Base-by-base conservation (phyloP, 1,139 yeast species). In the Taiozyma sp. region DNA sequence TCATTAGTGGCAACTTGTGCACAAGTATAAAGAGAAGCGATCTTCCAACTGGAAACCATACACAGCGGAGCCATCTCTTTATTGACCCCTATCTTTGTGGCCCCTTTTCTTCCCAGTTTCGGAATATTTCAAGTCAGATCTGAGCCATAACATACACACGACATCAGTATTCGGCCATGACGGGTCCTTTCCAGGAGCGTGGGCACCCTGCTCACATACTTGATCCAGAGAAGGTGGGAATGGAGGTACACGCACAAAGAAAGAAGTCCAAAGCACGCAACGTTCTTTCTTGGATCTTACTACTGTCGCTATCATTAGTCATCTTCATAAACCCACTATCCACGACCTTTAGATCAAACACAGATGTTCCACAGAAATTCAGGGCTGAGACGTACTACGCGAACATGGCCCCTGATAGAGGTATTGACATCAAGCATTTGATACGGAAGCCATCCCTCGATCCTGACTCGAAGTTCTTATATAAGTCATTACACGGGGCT, bases 391-490 rank as follows among this genome's bases (percentile, higher is more conserved):
- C 22, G 9, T 38, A 38, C 24, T 38, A 38, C 24, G 24, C 41
- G 4, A 38, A 38, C 14, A 38, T 38, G 41, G 28, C 43, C 8
- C 48, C 48, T n/a, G 57, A 53, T n/a, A 51, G 63, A 41, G 65
- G 65, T 14, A 62, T 62, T 16, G 65, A 62, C 23, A 50, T 62
- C 14, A 48, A 46, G 7, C 60, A 58, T 2, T 47, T 62, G n/a
- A 45, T 47, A 12, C 48, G 65, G 45, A 53, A 47, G 13, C 63
- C 65, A 2, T 53, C 57, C 2, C 43, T 62, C 28, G 54, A 51
- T 4, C 65, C 65, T 16, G 53, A 60, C 24, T 49, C 56, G 2
- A 44, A 34, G 9, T 61, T 57, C 36, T 22, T 61, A 4, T 59
- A 58, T 50, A 54, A 44, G 19, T 57, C 63, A 1, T 12, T 47